Evolutionary conservation across 495 filamentous ascomycete species (phyloP), one percentile per base, ranked within the genome.

Genomic region (Penicillium cosmopolitanum): DNA sequence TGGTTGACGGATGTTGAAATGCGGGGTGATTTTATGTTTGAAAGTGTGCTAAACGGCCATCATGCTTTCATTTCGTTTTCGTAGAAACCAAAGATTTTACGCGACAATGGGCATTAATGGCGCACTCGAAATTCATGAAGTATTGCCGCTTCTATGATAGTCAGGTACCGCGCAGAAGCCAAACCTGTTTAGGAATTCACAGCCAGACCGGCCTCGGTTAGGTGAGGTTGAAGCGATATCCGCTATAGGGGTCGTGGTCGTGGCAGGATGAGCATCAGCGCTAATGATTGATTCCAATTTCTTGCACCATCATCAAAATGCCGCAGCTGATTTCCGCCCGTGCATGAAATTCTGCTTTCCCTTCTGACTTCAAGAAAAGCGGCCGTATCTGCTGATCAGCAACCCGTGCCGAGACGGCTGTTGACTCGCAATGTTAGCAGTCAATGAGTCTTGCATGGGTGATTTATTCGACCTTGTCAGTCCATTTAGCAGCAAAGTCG

Each of bases 91-190:
- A 2, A 31, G 23, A 23, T 13, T 48, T 9, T n/a, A 21, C 46
- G 46, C 46, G 46, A 19, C 10, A 38, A 36, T 31, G 16, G 25
- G 35, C 5, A 11, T 25, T 33, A 21, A 13, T n/a, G 47, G 33
- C 33, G 50, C 16, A n/a, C 3, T 15, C 33, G 2, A 23, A 35
- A 25, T n/a, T 1, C 31, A 38, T n/a, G 36, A 47, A 19, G 35
- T 51, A 3, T 40, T 15, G 38, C 23, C 34, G 23, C 16, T 2
- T 7, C 10, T 21, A n/a, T 13, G 59, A 62, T 61, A 60, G 44
- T 57, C 58, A 69, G 58, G 64, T 19, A 67, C 64, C 19, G 19
- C 28, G 48, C 56, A 59, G 50, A 11, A 18, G 19, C 61, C 53
- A 54, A 38, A 31, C 64, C 51, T 18, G 12, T 60, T 58, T 53